Percentiles rank a stretch among this genome's conserved stretches.
These are phyloP conservation scores for Aspergillus neoniger DNA, from an alignment of 2,329 filamentous ascomycete genomes.

Conservation along the genomic window DNA sequence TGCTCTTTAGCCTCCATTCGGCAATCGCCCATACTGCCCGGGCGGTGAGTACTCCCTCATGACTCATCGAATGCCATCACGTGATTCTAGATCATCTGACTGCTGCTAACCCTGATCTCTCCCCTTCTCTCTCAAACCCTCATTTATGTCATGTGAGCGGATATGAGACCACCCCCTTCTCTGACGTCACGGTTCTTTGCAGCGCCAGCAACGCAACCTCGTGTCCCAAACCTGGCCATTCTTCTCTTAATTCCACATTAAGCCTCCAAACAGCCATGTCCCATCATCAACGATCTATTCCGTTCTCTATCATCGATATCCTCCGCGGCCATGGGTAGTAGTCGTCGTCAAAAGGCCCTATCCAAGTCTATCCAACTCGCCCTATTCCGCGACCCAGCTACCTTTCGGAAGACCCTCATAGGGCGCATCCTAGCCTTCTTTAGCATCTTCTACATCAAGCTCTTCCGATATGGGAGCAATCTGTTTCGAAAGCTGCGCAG, in stretches of 20 bases:
- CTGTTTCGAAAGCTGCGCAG: conserved; percentile 56
- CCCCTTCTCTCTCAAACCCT: background rate
- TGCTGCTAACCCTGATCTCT: conserved; percentile 14
- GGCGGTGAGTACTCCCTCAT: conserved; percentile 31
- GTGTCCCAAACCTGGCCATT: background rate
- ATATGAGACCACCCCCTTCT: background rate
- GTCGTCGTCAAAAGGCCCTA: conserved; percentile 27
- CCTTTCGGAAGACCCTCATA: conserved; percentile 37
- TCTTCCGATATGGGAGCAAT: conserved; percentile 50
- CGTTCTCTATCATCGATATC: no score
- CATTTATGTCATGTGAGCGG: conserved; percentile 4
- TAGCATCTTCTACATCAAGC: conserved; percentile 52
- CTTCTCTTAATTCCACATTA: background rate
- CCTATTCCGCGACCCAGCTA: conserved; percentile 31
- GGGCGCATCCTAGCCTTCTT: conserved; percentile 57
- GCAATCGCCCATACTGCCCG: conserved; percentile 21
- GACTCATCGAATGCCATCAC: background rate
- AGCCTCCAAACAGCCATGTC: background rate
- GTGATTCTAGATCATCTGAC: conserved; percentile 17
- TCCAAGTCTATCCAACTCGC: conserved; percentile 36
- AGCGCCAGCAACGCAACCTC: background rate
- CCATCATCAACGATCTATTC: background rate
- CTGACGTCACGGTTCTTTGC: conserved; percentile 20
- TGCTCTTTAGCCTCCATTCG: conserved; percentile 30
- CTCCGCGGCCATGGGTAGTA: conserved; percentile 23